Conservation (phyloP, 1,284 basidiomycete genomes). For the Phaffia rhodozyma region DNA sequence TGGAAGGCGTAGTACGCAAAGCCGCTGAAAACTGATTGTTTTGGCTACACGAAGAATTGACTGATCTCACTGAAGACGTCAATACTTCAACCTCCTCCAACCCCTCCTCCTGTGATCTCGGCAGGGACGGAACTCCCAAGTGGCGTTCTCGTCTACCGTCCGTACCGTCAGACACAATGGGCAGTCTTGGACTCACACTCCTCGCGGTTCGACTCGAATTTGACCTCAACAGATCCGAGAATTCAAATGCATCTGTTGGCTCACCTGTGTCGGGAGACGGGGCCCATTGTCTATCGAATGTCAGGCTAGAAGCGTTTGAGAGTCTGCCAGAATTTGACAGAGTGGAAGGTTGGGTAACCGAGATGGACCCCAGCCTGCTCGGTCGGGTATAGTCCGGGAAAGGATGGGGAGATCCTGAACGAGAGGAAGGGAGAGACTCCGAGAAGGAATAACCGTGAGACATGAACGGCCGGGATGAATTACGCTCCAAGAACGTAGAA, state of each 20-base stretch:
- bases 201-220: slow-evolving; percentile 13
- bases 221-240: slow-evolving; percentile 12
- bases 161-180: background rate
- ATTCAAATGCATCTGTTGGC: slow-evolving; percentile 16
- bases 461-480: no score
- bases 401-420: background rate
- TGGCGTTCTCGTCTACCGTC: background rate
- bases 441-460: no score
- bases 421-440: no score
- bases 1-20: no score
- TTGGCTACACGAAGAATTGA: no score
- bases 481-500: no score
- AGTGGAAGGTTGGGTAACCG: background rate
- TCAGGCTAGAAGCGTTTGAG: no score
- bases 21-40: no score
- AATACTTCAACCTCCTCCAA: no score
- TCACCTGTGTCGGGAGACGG: background rate
- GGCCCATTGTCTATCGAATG: background rate
- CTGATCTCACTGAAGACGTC: no score
- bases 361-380: background rate
- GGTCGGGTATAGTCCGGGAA: background rate
- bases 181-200: slow-evolving; percentile 5
- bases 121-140: background rate
- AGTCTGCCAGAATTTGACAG: background rate
- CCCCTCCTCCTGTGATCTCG: background rate